phyloP scores from a whole-genome alignment of 2,329 filamentous ascomycete genomes.

The Sporothrix protearum region DNA sequence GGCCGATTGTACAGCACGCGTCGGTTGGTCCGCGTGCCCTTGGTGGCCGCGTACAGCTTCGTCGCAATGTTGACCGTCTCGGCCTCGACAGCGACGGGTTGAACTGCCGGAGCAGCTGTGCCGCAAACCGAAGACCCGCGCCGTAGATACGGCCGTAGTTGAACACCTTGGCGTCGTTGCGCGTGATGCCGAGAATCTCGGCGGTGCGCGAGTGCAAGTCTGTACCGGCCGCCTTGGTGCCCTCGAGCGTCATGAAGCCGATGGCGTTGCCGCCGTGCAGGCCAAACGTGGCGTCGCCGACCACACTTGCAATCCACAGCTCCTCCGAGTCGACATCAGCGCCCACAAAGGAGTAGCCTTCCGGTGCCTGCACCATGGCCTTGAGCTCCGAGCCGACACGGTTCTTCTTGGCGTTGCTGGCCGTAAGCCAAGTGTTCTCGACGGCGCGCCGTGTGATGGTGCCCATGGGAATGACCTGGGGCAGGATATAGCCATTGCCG shows the following conservation, averaged over 20 bases:
- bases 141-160: conserved; percentile 99
- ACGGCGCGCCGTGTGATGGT: conserved; percentile 92
- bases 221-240: conserved; percentile 88
- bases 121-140: conserved; percentile 91
- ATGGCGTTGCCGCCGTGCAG: conserved; percentile 95
- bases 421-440: conserved; percentile 97
- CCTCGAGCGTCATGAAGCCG: conserved; percentile 98
- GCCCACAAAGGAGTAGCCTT: conserved; percentile 89
- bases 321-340: conserved; percentile 97
- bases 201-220: conserved; percentile 94
- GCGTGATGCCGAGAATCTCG: conserved; percentile 83
- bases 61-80: conserved; percentile 73
- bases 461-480: conserved; percentile 96
- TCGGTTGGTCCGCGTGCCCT: conserved; percentile 78
- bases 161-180: conserved; percentile 95
- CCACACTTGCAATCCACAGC: conserved; percentile 93
- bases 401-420: conserved; percentile 94
- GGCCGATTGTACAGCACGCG: conserved; percentile 67
- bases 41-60: conserved; percentile 82
- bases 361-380: conserved; percentile 89
- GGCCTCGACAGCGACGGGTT: conserved; percentile 75
- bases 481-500: conserved; percentile 75
- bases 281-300: conserved; percentile 92
- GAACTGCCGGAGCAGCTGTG: conserved; percentile 86
- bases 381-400: conserved; percentile 95